Evolutionary conservation across 164 flowering plant species (phyloP).

Genomic region (Chloranthus sessilifolius): DNA sequence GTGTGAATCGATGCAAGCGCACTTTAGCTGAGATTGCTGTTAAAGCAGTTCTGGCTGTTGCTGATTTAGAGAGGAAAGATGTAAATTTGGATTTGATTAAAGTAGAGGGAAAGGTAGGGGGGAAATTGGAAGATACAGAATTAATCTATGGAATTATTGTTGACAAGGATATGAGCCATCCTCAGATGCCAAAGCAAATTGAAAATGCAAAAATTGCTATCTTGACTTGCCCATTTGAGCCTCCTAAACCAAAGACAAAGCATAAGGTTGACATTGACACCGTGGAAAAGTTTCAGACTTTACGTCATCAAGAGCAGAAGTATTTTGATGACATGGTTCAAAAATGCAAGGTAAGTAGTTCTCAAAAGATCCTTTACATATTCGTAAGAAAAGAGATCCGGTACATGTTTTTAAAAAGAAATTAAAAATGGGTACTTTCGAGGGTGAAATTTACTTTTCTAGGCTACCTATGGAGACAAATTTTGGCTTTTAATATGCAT

Average conservation of each 20-base stretch:
- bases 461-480: no score
- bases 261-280: conserved; percentile 99
- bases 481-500: no score
- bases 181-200: conserved; percentile 96
- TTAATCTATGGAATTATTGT: conserved; percentile 84
- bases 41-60: conserved; percentile 95
- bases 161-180: conserved; percentile 99
- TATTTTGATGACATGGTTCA: conserved; percentile 99
- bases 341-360: conserved; percentile 69
- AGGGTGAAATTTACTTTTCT: no score
- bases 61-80: conserved; percentile 96
- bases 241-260: conserved; percentile 98
- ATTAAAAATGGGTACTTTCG: no score
- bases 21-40: conserved; percentile 95
- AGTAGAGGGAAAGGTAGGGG: conserved; percentile 98
- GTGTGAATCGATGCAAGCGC: conserved; percentile 96
- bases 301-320: conserved; percentile 82
- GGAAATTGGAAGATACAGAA: conserved; percentile 94
- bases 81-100: conserved; percentile 90
- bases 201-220: conserved; percentile 92
- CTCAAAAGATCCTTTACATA: neutral
- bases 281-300: conserved; percentile 88
- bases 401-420: neutral
- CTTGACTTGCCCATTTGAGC: conserved; percentile 99
- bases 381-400: neutral